These are phyloP conservation scores for Populus hybrid DNA, from an alignment of 441 rosid genomes.

Conservation along the genomic window DNA sequence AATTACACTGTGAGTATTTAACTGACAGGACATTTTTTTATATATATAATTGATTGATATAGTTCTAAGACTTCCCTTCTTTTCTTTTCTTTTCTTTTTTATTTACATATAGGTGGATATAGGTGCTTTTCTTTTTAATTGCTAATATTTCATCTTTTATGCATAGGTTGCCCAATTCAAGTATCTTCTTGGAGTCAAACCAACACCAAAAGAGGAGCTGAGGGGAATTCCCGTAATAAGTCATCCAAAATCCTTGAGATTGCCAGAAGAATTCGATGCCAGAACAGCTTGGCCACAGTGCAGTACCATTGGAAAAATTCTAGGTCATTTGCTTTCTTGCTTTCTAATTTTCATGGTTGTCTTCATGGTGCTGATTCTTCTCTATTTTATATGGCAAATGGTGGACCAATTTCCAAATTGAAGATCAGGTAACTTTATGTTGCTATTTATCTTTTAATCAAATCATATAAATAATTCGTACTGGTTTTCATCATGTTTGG, in stretches of 20 bases:
- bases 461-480: neutral
- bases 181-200: conserved; percentile 72
- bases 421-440: conserved; percentile 61
- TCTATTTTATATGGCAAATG: conserved; percentile 24
- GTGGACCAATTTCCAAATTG: conserved; percentile 23
- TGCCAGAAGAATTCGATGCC: conserved; percentile 81
- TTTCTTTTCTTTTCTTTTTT: neutral
- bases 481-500: conserved; percentile 15
- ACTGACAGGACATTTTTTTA: conserved; percentile 3
- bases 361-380: conserved; percentile 29
- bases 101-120: neutral
- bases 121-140: neutral
- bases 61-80: neutral
- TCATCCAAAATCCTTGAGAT: conserved; percentile 55
- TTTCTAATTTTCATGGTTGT: neutral
- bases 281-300: conserved; percentile 84
- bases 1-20: conserved; percentile 57
- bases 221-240: conserved; percentile 52
- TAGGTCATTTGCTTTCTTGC: conserved; percentile 45
- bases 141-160: conserved; percentile 11
- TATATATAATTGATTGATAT: neutral
- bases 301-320: conserved; percentile 67
- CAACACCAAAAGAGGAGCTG: conserved; percentile 52
- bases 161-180: conserved; percentile 78
- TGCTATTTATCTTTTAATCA: neutral